Evolutionary conservation across 225 moss, liverwort and hornwort species (phyloP).

Genomic region (Pseudoscleropodium purum): DNA sequence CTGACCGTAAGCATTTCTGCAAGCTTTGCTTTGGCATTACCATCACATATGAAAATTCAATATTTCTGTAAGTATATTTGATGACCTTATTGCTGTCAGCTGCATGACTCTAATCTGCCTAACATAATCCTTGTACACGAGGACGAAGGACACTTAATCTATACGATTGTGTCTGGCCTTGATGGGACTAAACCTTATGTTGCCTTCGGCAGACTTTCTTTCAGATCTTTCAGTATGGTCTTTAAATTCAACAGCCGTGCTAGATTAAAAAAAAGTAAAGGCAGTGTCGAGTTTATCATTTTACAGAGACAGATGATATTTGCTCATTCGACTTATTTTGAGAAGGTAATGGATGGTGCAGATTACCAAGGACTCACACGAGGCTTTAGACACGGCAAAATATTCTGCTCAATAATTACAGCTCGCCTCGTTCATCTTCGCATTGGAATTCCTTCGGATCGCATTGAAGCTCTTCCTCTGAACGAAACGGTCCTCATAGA

Average conservation of each 20-base stretch:
- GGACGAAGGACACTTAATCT: neutral
- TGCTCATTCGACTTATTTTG: constrained; percentile 1
- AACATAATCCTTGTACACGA: neutral
- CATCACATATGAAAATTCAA: neutral
- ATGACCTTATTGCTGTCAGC: neutral
- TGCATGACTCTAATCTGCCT: neutral
- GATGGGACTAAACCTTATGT: neutral
- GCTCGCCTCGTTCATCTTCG: constrained; percentile 75
- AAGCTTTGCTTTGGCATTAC: neutral
- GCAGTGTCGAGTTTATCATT: neutral
- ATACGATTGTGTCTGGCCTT: neutral
- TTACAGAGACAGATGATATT: neutral
- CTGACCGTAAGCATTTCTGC: constrained; percentile 73
- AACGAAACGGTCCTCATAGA: constrained; percentile 68
- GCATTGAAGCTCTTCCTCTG: constrained; percentile 65
- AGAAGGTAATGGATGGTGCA: constrained; percentile 25
- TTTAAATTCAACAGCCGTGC: neutral
- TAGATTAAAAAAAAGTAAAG: neutral
- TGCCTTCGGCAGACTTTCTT: neutral
- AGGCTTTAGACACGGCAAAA: constrained; percentile 80
- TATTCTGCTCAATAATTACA: constrained; percentile 82
- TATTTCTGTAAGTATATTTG: neutral
- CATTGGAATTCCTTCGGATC: constrained; percentile 69
- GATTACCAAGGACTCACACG: constrained; percentile 93
- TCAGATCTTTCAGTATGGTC: neutral